Evolutionary conservation across 78 protist genomes (phyloP).

Genomic region (Dictyostelium capitatum): DNA sequence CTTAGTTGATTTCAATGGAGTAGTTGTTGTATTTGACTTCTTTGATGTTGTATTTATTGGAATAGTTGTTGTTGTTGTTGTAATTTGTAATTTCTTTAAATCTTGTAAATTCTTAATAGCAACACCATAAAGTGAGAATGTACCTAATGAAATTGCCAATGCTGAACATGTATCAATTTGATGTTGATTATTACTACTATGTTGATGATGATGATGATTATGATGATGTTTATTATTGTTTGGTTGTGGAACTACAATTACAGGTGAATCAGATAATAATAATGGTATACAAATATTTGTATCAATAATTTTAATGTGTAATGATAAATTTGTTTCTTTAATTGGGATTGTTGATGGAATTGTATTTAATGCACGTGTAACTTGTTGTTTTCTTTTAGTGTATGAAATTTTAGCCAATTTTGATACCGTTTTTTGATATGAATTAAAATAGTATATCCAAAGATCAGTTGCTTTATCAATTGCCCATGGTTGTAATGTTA

Average conservation of each 20-base stretch:
- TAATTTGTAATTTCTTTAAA: not conserved
- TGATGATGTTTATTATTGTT: no score
- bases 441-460: conserved; percentile 40
- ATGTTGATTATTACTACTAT: not conserved
- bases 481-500: conserved; percentile 78
- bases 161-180: conserved; percentile 41
- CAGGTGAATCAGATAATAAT: conserved; percentile 2
- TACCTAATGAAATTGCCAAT: conserved; percentile 23
- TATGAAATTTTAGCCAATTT: conserved; percentile 17
- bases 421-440: conserved; percentile 34
- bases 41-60: no score
- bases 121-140: conserved; percentile 58
- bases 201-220: not conserved
- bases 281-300: conserved; percentile 51
- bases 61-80: not conserved
- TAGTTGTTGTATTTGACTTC: not conserved
- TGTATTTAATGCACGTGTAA: conserved; percentile 43
- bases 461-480: conserved; percentile 78
- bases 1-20: not conserved
- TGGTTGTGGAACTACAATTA: not conserved
- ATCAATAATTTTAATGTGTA: conserved; percentile 44
- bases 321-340: conserved; percentile 58
- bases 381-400: not conserved
- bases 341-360: conserved; percentile 61
- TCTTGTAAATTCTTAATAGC: conserved; percentile 42